Evolutionary conservation across 257 asterid genomes (phyloP).

Genomic region (Jacaranda mimosifolia): DNA sequence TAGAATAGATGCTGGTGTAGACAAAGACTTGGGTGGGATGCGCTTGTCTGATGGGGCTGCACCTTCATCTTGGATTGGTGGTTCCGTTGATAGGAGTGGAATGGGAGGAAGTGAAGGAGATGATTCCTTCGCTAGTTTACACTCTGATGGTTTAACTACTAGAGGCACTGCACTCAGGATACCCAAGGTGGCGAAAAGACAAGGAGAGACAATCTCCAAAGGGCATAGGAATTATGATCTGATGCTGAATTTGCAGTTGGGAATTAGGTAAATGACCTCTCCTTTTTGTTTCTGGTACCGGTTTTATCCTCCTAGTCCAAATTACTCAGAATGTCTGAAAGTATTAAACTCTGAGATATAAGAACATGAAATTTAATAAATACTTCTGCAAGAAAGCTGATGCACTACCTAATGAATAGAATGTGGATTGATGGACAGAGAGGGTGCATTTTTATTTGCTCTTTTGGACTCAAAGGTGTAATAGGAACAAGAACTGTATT

Average conservation of each 20-base stretch:
- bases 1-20: constrained; percentile 65
- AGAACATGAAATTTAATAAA: too few relatives aligned
- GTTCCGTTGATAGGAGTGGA: constrained; percentile 26
- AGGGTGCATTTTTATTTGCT: too few relatives aligned
- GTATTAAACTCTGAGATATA: too few relatives aligned
- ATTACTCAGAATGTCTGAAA: too few relatives aligned
- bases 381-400: too few relatives aligned
- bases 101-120: constrained; percentile 32
- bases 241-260: constrained; percentile 79
- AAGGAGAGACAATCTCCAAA: constrained; percentile 71
- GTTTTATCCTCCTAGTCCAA: too few relatives aligned
- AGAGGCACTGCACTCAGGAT: constrained; percentile 58
- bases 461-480: too few relatives aligned
- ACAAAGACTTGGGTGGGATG: constrained; percentile 63
- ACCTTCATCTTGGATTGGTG: constrained; percentile 49
- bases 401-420: too few relatives aligned
- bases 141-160: not conserved
- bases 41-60: constrained; percentile 71
- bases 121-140: constrained; percentile 26
- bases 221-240: constrained; percentile 78
- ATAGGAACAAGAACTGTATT: too few relatives aligned
- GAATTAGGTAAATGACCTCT: constrained; percentile 55
- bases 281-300: not conserved
- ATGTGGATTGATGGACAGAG: too few relatives aligned
- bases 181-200: constrained; percentile 68